Percentiles rank a stretch among this genome's conserved stretches.
Conservation (phyloP, 352 stramenopile genomes). For the Globisporangium alternatum region DNA sequence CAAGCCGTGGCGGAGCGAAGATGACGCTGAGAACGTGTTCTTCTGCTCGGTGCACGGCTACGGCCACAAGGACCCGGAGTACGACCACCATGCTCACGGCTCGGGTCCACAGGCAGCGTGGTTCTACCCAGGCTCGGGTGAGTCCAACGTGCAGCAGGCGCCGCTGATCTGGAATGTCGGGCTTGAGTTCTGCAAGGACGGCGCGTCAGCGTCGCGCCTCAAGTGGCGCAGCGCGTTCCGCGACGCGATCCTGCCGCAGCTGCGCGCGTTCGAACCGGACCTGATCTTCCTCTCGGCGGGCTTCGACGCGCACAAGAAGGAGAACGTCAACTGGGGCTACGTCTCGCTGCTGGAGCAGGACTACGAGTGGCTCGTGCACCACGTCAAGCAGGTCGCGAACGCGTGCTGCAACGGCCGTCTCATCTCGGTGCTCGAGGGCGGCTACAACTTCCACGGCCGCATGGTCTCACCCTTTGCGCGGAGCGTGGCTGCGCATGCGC, state of each 20-base stretch:
- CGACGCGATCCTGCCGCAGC: slow-evolving; percentile 52
- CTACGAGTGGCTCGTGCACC: slow-evolving; percentile 78
- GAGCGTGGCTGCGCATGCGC: slow-evolving; percentile 69
- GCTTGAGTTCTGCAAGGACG: slow-evolving; percentile 46
- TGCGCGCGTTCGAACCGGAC: slow-evolving; percentile 64
- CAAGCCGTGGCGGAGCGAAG: slow-evolving; percentile 95
- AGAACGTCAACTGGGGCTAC: slow-evolving; percentile 81
- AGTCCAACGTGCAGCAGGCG: slow-evolving; percentile 30
- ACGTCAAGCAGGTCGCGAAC: slow-evolving; percentile 77
- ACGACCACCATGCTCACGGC: slow-evolving; percentile 35
- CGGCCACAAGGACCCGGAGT: slow-evolving; percentile 65
- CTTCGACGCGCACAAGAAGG: slow-evolving; percentile 80
- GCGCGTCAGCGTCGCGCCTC: slow-evolving; percentile 54
- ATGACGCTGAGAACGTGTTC: slow-evolving; percentile 94
- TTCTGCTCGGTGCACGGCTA: slow-evolving; percentile 92
- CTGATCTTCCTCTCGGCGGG: slow-evolving; percentile 81
- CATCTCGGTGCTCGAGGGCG: slow-evolving; percentile 83
- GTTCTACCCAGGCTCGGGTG: slow-evolving; percentile 81
- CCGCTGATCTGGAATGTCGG: slow-evolving; percentile 72
- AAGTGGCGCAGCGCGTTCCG: slow-evolving; percentile 78
- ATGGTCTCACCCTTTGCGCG: slow-evolving; percentile 80
- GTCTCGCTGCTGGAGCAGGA: slow-evolving; percentile 75
- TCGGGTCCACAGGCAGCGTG: slow-evolving; percentile 33
- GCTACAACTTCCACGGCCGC: slow-evolving; percentile 85
- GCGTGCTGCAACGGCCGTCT: slow-evolving; percentile 64